Evolutionary conservation across 1,284 basidiomycete genomes (phyloP), one percentile per base, ranked within the genome.

Genomic region (Chondrostereum purpureum): DNA sequence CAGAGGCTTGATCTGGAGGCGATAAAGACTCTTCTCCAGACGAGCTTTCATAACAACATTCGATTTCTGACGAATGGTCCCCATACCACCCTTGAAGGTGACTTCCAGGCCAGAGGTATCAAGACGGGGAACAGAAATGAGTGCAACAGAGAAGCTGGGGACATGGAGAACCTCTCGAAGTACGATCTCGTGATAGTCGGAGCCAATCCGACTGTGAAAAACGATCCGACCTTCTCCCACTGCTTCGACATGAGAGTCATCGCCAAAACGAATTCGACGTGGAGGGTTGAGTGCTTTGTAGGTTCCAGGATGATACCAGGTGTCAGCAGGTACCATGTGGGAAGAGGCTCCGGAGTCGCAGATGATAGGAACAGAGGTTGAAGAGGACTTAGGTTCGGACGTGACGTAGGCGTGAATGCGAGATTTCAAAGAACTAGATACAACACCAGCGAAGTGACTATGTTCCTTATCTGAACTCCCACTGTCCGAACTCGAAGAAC

Each of bases 71-170:
- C n/a, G n/a, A n/a, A 42, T 21, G n/a, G 11, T 13, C 3, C 17
- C 3, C 10, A 4, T n/a, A 14, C 31, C 14, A 4, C 22, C 22
- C 20, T 13, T 3, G 14, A 37, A 42, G 22, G n/a, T 42, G 23
- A 27, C 5, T 4, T 13, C 12, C n/a, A 67, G 48, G 54, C 55
- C 14, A 55, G 64, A 43, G 22, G 61, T 2, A 50, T 45, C 4
- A 43, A 44, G 17, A 39, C 48, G 2, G 22, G 46, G 52, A 20
- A 58, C 62, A 49, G 61, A 62, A 36, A 36, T 58, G 44, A 37
- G 27, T 14, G 14, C 37, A 16, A 14, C 14, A 13, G 27, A 27
- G 11, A 16, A 44, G 23, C 23, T 13, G 19, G 3, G 21, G 14
- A 44, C 24, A 20, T 35, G 36, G 3, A 41, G 33, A 14, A 17